A percentile compares a stretch with the other conserved stretches of the same genome.
These are phyloP conservation scores for Ilyonectria mors-panacis DNA, from an alignment of 2,329 filamentous ascomycete genomes.

Conservation along the genomic window DNA sequence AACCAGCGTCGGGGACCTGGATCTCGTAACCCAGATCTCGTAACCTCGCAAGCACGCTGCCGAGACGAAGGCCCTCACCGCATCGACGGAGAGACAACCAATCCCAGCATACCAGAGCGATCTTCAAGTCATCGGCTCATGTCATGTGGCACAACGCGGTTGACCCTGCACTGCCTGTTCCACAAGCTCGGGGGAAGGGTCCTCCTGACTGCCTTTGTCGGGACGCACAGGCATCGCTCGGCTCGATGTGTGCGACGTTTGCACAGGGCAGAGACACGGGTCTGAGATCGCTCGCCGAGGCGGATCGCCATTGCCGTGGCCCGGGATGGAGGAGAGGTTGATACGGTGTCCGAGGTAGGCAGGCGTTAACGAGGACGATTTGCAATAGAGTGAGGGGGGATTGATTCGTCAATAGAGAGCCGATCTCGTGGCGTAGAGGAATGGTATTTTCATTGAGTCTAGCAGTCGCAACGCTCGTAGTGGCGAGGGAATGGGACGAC, in stretches of 20 bases:
- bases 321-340: constrained; percentile 12
- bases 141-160: constrained; percentile 32
- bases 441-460: constrained; percentile 17
- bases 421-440: constrained; percentile 16
- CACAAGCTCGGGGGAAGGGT: constrained; percentile 10
- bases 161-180: constrained; percentile 27
- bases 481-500: constrained; percentile 89
- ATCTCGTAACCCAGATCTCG: constrained; percentile 38
- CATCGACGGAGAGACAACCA: constrained; percentile 20
- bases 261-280: constrained; percentile 40
- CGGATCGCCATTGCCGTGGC: constrained; percentile 15
- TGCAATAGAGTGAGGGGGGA: constrained; percentile 13
- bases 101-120: constrained; percentile 6
- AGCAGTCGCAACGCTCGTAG: constrained; percentile 74
- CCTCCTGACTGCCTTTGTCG: constrained; percentile 31
- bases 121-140: constrained; percentile 8
- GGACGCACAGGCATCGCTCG: constrained; percentile 42
- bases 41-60: constrained; percentile 33
- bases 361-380: constrained; percentile 46
- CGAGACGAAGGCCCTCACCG: constrained; percentile 38
- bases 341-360: constrained; percentile 46
- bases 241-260: constrained; percentile 44
- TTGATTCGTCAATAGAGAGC: constrained; percentile 6
- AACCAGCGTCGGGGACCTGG: constrained; percentile 19
- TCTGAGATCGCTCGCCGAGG: constrained; percentile 40